A percentile compares a stretch with the other conserved stretches of the same genome.
Conservation (phyloP, 2,329 filamentous ascomycete species). For the Chaetomium sp. region DNA sequence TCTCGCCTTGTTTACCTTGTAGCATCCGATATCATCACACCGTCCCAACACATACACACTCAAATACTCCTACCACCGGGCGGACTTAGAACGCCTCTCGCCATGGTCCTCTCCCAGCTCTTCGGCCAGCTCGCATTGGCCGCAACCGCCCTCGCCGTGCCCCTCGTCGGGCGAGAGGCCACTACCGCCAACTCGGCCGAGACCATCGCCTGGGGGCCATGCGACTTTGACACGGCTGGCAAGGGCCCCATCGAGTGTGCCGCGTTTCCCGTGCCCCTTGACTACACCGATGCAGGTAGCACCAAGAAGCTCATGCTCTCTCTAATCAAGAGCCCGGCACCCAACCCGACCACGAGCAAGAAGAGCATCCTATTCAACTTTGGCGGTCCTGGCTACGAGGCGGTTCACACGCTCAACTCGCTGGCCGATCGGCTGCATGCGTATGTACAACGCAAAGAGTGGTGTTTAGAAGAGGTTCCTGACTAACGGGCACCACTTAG, state of each 20-base stretch:
- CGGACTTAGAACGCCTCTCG: too few species aligned
- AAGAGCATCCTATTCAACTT: constrained; percentile 12
- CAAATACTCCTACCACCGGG: too few species aligned
- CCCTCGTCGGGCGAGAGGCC: neutral
- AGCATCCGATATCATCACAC: too few species aligned
- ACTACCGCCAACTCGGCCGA: neutral
- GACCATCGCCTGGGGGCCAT: neutral
- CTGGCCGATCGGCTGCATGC: neutral
- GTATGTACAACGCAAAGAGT: neutral
- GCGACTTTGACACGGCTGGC: neutral
- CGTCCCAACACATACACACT: too few species aligned
- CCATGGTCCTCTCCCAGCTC: too few species aligned
- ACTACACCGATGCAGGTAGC: neutral
- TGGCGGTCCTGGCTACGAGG: constrained; percentile 6
- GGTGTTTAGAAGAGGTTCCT: neutral
- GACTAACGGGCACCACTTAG: neutral
- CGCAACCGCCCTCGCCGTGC: neutral
- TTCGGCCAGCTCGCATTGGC: neutral
- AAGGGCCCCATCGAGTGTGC: neutral
- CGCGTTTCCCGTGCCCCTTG: neutral
- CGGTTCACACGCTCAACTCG: neutral
- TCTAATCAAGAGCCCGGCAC: constrained; percentile 5
- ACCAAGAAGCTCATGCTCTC: constrained; percentile 3
- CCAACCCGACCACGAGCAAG: neutral
- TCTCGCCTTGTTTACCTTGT: too few species aligned